Base-by-base conservation (phyloP, 2,329 filamentous ascomycete genomes). In the Colletotrichum lentis region DNA sequence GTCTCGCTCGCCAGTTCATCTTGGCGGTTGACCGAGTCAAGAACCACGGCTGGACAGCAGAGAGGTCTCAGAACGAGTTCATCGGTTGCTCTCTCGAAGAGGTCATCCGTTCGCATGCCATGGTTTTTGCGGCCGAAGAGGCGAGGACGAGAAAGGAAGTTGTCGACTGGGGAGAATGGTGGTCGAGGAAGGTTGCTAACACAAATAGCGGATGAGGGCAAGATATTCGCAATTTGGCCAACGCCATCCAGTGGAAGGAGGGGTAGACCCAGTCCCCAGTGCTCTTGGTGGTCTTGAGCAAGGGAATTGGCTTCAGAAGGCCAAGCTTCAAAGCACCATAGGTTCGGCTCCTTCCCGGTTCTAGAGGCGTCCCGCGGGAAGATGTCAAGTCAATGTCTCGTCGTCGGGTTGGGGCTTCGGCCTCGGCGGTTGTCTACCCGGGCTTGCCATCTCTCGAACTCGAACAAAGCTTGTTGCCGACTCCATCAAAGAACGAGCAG, bases 111-210 rank as follows among this genome's bases (percentile, higher is more conserved):
- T 97, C 93, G 74, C 96, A 98, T 80, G 94, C 92, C 2, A 87
- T 96, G 79, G 95, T 97, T 0, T 99, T 97, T 82, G 94, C 93
- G 27, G 96, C 95, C 0, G 96, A 98, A 79, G 91, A 97, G 73
- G 93, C 95, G 5, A 86, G 95, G 74, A 83, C 82, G 57, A 84
- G 85, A 58, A 88, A 86, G 74, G 89, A 85, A 75, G 89, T 96
- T 8, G 80, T 98, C 4, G 85, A 91, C 72, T 97, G 92, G 89
- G 80, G 80, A 50, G 78, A 84, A 54, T 97, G 93, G 92, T 97
- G 93, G 93, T 78, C 80, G 10, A 69, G 73, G 10, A 72, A 76
- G 27, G 74, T 81, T 35, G 73, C 70, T 35, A 70, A 72, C 18
- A 31, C 16, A 14, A 27, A 43, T 27, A 61, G 62, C 12, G 62